These are phyloP conservation scores for Citeromyces hawaiiensis DNA, from an alignment of 1,139 yeast genomes.

Conservation along the genomic window DNA sequence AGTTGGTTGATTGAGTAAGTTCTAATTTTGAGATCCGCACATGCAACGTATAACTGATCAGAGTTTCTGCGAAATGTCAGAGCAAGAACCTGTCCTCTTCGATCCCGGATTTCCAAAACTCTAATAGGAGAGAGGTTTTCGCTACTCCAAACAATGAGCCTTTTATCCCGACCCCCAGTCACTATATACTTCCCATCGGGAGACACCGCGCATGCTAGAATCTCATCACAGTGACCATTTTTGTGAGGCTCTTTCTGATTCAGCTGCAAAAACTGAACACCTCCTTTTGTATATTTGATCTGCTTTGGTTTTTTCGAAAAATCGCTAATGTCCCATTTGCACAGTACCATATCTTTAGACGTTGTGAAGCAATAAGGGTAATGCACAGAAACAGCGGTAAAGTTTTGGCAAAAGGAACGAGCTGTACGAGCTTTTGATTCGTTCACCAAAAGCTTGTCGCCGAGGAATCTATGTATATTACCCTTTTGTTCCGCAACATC, in stretches of 20 bases:
- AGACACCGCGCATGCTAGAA: constrained; percentile 68
- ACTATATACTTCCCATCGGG: constrained; percentile 82
- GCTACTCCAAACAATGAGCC: constrained; percentile 75
- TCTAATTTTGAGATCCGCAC: constrained; percentile 84
- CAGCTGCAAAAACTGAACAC: constrained; percentile 25
- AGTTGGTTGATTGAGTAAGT: constrained; percentile 78
- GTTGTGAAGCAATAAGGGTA: constrained; percentile 65
- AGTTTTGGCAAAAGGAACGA: constrained; percentile 44
- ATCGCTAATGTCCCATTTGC: constrained; percentile 61
- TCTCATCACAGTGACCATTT: constrained; percentile 66
- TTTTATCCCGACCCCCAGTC: constrained; percentile 80
- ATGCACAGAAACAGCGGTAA: constrained; percentile 37
- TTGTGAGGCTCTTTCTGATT: constrained; percentile 23
- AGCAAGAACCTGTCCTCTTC: constrained; percentile 60
- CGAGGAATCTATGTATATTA: constrained; percentile 57
- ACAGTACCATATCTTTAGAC: constrained; percentile 68
- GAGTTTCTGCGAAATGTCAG: constrained; percentile 67
- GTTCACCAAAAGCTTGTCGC: constrained; percentile 29
- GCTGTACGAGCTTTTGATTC: constrained; percentile 28
- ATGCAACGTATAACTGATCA: constrained; percentile 83
- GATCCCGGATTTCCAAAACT: constrained; percentile 60
- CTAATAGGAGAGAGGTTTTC: constrained; percentile 65
- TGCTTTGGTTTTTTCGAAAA: constrained; percentile 40
- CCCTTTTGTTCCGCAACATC: constrained; percentile 92
- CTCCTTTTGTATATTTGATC: constrained; percentile 55